These are phyloP conservation scores for Arabis alpina DNA, from an alignment of 345 rosid species.

Conservation along the genomic window DNA sequence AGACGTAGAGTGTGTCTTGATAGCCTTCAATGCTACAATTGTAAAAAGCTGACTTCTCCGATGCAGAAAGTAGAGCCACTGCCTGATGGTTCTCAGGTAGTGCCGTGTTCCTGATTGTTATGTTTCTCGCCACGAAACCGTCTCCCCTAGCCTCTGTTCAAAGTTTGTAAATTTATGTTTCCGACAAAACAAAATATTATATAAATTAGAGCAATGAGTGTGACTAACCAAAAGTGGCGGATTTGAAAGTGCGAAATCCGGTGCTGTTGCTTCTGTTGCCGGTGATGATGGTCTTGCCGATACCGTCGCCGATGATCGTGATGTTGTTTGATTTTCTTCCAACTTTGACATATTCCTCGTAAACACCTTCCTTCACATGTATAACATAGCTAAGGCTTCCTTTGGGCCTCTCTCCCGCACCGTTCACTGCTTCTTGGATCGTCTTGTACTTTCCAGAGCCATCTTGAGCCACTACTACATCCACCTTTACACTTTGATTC, in stretches of 20 bases:
- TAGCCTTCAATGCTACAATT: conserved; percentile 57
- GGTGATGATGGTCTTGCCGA: conserved; percentile 58
- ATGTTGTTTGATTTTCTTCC: conserved; percentile 50
- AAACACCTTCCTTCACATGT: conserved; percentile 69
- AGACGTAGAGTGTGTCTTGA: conserved; percentile 63
- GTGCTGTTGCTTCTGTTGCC: conserved; percentile 57
- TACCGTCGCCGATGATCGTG: conserved; percentile 71
- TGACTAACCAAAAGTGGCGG: conserved; percentile 56
- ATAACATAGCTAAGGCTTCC: conserved; percentile 53
- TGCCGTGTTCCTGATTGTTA: conserved; percentile 65
- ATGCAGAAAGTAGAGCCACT: conserved; percentile 59
- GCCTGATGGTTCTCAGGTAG: conserved; percentile 35
- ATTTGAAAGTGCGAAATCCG: conserved; percentile 70
- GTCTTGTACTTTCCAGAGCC: conserved; percentile 59
- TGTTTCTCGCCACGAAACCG: conserved; percentile 50
- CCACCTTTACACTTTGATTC: conserved; percentile 33
- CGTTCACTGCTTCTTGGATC: conserved; percentile 60
- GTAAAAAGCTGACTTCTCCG: conserved; percentile 61
- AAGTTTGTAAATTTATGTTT: too few relatives aligned
- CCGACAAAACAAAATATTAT: too few relatives aligned
- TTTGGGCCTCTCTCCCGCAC: conserved; percentile 55
- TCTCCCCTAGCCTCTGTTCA: conserved; percentile 58
- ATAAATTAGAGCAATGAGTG: background rate
- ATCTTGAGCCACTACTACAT: conserved; percentile 61
- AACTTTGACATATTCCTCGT: conserved; percentile 69